Evolutionary conservation across 1,284 basidiomycete species (phyloP), one percentile per base, ranked within the genome.

Genomic region (Mycosarcoma mackinlayi): DNA sequence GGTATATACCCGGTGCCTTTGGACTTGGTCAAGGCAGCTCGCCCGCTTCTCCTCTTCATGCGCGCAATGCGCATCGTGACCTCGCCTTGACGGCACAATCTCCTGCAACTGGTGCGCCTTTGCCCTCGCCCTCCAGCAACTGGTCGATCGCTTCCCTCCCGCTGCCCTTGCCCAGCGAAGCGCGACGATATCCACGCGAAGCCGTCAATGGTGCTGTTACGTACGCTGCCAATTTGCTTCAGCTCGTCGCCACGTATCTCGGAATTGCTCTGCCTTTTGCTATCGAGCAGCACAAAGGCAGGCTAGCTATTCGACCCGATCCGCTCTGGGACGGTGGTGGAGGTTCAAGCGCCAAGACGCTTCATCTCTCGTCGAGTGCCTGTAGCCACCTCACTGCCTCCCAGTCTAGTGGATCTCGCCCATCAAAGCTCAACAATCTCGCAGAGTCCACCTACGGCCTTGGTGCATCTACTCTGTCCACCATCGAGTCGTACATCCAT

Each of bases 201-300:
- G 42, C 52, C 3, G 63, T 75, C 56, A 78, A 78, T 38, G 75
- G 72, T 10, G 76, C 76, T 16, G 55, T 73, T 23, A 61, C 61
- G 18, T 60, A 73, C 39, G 57, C 68, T 6, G 58, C 53, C 37
- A 62, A 76, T 16, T 46, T 78, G 27, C 35, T 78, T 10, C 68
- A 73, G 13, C 49, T 75, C 13, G 45, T 76, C 4, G 64, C 72
- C 21, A 50, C 38, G 9, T 75, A 75, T 24, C 69, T 76, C n/a
- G 76, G 76, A 27, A 48, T 78, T 7, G 25, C 60, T 16, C 39
- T 78, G 50, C 76, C 76, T 10, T 78, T 78, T 42, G 25, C 63
- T 3, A 56, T 76, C 9, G 64, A 54, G 27, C 55, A 62, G 41
- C 59, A 71, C 44, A 61, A 53, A 34, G 76, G 71, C 14, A 44